Evolutionary conservation across 2,329 filamentous ascomycete species (phyloP).

Genomic region (Elsinoe arachidis): DNA sequence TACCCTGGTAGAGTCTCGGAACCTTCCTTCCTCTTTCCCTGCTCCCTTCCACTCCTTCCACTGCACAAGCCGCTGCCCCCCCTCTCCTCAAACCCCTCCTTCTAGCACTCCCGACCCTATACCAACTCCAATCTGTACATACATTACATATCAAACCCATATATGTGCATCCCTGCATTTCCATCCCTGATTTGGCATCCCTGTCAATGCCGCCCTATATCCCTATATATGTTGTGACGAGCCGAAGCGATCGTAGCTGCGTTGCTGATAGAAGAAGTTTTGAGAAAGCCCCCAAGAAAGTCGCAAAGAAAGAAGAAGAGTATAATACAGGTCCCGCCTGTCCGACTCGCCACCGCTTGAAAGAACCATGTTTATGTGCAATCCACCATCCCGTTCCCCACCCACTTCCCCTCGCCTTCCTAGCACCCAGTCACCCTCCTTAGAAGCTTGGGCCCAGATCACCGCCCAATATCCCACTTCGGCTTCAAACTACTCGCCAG

Average conservation of each 20-base stretch:
- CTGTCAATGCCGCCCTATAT: too few relatives aligned
- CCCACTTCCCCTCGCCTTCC: too few relatives aligned
- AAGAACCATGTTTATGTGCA: too few relatives aligned
- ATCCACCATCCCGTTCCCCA: too few relatives aligned
- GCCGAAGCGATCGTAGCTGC: too few relatives aligned
- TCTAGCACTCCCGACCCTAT: background rate
- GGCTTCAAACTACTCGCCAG: slow-evolving; percentile 52
- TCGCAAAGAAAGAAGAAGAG: background rate
- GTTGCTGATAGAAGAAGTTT: too few relatives aligned
- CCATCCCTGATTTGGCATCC: background rate
- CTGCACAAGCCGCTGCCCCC: background rate
- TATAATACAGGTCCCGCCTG: slow-evolving; percentile 10
- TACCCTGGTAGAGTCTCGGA: too few relatives aligned
- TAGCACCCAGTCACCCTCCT: too few relatives aligned
- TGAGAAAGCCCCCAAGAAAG: background rate
- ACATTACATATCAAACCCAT: background rate
- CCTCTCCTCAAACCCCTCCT: background rate
- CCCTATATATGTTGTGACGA: too few relatives aligned
- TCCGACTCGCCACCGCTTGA: background rate
- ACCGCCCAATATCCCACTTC: slow-evolving; percentile 41
- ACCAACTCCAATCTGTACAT: background rate
- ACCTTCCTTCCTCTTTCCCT: too few relatives aligned
- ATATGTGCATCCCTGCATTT: background rate
- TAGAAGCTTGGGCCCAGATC: background rate
- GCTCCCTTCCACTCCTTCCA: background rate